Evolutionary conservation across 805 yeast genomes (phyloP).

Genomic region (Metschnikowia baotianmanensis): DNA sequence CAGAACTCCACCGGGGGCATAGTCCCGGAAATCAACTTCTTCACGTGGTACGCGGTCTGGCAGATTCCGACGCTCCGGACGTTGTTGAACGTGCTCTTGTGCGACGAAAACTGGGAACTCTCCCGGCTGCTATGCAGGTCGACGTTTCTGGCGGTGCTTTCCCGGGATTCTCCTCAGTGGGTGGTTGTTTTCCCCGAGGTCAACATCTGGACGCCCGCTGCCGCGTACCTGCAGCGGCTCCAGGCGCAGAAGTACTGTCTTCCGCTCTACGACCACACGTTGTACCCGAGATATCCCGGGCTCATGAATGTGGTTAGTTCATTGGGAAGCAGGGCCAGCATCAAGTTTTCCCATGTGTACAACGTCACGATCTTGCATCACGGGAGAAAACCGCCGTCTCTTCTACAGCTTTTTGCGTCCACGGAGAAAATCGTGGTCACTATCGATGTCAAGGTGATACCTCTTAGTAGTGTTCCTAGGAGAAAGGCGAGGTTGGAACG

Average conservation of each 20-base stretch:
- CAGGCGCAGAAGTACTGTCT: constrained; percentile 56
- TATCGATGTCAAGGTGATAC: constrained; percentile 48
- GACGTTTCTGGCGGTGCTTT: constrained; percentile 35
- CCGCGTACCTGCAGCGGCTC: constrained; percentile 48
- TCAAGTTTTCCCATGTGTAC: constrained; percentile 46
- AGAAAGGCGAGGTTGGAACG: constrained; percentile 59
- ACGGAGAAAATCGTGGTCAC: constrained; percentile 34
- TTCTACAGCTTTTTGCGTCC: constrained; percentile 31
- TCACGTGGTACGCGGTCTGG: constrained; percentile 71
- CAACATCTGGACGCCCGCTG: constrained; percentile 56
- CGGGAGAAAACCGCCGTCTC: constrained; percentile 25
- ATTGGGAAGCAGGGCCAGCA: constrained; percentile 29
- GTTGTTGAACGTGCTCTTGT: constrained; percentile 45
- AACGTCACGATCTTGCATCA: constrained; percentile 54
- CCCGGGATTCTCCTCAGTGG: constrained; percentile 53
- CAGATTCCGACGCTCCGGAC: constrained; percentile 54
- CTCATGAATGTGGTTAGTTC: constrained; percentile 50
- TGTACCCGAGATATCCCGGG: constrained; percentile 76
- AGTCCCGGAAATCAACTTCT: constrained; percentile 52
- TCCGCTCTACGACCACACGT: constrained; percentile 56
- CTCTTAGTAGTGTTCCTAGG: constrained; percentile 47
- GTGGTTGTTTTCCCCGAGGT: constrained; percentile 83
- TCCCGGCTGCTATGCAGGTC: constrained; percentile 35
- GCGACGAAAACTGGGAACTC: constrained; percentile 72
- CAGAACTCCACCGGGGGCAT: constrained; percentile 9